These are phyloP conservation scores for Pseudomassariella vexata DNA, from an alignment of 2,329 filamentous ascomycete species.

Conservation along the genomic window DNA sequence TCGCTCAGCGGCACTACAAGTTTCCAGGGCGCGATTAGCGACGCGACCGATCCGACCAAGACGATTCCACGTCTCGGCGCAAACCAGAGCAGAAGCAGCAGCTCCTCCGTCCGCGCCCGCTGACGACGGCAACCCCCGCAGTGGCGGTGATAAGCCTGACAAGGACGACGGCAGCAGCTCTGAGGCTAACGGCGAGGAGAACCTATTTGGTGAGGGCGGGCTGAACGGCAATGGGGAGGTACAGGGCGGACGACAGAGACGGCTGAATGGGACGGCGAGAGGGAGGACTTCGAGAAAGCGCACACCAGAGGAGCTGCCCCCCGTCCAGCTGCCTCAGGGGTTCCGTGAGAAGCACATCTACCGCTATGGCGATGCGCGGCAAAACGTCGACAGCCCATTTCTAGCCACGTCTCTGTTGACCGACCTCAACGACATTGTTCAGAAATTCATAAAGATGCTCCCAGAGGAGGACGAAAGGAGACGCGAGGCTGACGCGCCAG, in stretches of 20 bases:
- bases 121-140: constrained; percentile 10
- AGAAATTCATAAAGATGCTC: no score
- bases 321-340: constrained; percentile 47
- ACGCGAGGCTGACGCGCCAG: neutral
- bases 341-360: constrained; percentile 50
- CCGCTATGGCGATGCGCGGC: constrained; percentile 26
- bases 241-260: constrained; percentile 19
- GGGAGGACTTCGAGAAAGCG: constrained; percentile 16
- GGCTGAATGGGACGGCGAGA: constrained; percentile 12
- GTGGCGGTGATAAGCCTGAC: constrained; percentile 15
- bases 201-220: constrained; percentile 15
- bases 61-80: constrained; percentile 16
- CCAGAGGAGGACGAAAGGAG: no score
- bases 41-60: constrained; percentile 12
- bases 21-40: constrained; percentile 10
- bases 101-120: constrained; percentile 8
- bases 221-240: constrained; percentile 12
- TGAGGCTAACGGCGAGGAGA: constrained; percentile 11
- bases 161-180: constrained; percentile 6
- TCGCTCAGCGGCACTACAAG: constrained; percentile 18
- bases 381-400: no score
- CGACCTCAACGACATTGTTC: no score
- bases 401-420: no score
- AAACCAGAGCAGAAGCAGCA: constrained; percentile 10
- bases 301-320: constrained; percentile 39